phyloP scores from a whole-genome alignment of 225 moss, liverwort and hornwort genomes.

The Bryoerythrophyllum caledonicum region DNA sequence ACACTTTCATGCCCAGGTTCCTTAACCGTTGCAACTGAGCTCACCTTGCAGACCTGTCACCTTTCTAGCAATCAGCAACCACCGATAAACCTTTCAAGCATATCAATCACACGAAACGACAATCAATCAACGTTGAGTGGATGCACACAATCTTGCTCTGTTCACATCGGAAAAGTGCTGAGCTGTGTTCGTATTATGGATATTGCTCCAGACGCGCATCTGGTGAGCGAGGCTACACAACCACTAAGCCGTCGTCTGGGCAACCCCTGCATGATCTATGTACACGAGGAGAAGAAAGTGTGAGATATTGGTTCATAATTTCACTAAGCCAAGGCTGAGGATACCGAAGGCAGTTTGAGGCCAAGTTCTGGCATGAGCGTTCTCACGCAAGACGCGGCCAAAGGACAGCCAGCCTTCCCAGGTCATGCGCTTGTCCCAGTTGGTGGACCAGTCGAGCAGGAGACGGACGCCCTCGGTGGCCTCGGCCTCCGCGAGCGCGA shows the following conservation, averaged over 20 bases:
- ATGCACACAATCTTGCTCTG: background rate
- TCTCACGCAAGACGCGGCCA: conserved; percentile 54
- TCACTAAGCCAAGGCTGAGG: conserved; percentile 67
- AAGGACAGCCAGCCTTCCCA: conserved; percentile 91
- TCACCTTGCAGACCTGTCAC: background rate
- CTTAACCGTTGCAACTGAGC: background rate
- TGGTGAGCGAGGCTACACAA: background rate
- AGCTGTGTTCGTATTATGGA: background rate
- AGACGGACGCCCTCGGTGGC: conserved; percentile 59
- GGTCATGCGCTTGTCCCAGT: conserved; percentile 92
- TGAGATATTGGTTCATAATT: background rate
- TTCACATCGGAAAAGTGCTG: background rate
- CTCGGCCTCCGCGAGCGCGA: conserved; percentile 57
- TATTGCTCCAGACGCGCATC: background rate
- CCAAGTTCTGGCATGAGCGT: conserved; percentile 61
- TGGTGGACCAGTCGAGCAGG: conserved; percentile 69
- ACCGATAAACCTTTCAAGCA: background rate
- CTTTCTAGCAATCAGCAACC: background rate
- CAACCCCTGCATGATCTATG: background rate
- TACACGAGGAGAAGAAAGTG: background rate
- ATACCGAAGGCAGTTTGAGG: conserved; percentile 59
- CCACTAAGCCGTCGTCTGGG: background rate
- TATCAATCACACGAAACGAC: background rate
- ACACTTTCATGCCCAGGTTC: background rate
- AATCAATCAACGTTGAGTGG: background rate